Base-by-base conservation (phyloP, 2,329 filamentous ascomycete species). In the Calonectria hongkongensis region DNA sequence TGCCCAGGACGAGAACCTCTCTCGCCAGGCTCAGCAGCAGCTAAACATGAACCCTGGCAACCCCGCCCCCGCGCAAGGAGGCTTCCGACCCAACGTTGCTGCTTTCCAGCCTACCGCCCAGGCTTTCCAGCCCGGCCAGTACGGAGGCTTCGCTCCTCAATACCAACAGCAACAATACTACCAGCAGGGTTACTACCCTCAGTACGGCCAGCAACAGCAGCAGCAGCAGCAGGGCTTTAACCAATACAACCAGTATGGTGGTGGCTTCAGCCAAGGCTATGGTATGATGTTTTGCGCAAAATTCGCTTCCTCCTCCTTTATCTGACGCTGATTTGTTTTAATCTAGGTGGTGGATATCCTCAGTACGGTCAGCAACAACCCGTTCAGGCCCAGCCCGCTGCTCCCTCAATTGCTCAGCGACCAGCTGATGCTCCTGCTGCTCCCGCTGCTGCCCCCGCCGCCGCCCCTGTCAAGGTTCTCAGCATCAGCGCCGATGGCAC, bases 1-100 rank as follows among this genome's bases (percentile, higher is more conserved):
- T 68, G 92, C 91, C 75, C 93, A 95, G 88, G 93, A 96, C 80
- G 93, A 94, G 80, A 91, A 91, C 83, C 91, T 98, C 84, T 91
- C 94, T 74, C 92, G 92, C 80, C 94, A 96, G 88, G 87, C 94
- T 45, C 91, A 93, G 80, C 91, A 93, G 84, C 92, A 94, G 83
- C 89, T 95, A 84, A 95, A 95, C 84, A 83, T 96, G 81, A 94
- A 93, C 83, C 87, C 88, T 66, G 84, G 86, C 75, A 85, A 85
- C 77, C 84, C 83, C 76, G 84, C 82, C 75, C 83, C 83, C 72
- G 87, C 85, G 71, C 85, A 84, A 74, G 87, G 86, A 72, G 85
- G 87, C 75, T 89, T 85, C 84, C 86, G 84, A 79, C 85, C 89
- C 41, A 86, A 83, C 73, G 89, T 91, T 71, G 87, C 91, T 72